Conservation (phyloP, 1,284 basidiomycete species). For the Vanrija sp. region DNA sequence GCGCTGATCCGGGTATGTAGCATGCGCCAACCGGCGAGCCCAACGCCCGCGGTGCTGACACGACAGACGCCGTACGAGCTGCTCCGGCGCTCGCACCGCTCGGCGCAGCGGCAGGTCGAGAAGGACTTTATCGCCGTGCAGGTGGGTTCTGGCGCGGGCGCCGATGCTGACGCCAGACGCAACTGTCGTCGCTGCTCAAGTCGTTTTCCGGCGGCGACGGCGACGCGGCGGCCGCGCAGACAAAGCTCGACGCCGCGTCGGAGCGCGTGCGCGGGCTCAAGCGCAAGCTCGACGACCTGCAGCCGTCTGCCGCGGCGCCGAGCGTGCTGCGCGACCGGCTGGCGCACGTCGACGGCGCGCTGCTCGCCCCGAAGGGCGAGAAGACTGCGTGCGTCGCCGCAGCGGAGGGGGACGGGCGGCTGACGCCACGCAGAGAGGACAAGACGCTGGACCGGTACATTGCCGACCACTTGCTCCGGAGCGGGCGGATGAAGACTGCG, state of each 20-base stretch:
- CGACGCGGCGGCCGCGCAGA: conserved; percentile 13
- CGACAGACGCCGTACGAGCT: conserved; percentile 49
- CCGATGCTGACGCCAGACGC: conserved; percentile 6
- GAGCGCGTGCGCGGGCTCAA: conserved; percentile 47
- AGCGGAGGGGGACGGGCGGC: neutral
- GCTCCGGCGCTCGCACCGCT: conserved; percentile 43
- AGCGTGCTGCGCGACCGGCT: conserved; percentile 15
- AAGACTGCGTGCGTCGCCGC: neutral
- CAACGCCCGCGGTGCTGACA: too few species aligned
- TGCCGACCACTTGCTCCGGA: conserved; percentile 81
- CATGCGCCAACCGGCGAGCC: too few species aligned
- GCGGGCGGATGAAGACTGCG: conserved; percentile 41
- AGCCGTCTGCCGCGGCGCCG: conserved; percentile 3
- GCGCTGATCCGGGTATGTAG: conserved; percentile 38
- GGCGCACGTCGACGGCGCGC: conserved; percentile 10
- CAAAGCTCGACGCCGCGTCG: conserved; percentile 32
- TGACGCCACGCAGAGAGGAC: conserved; percentile 14
- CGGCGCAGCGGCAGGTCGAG: conserved; percentile 49
- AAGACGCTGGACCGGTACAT: conserved; percentile 74
- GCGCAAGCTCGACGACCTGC: conserved; percentile 42
- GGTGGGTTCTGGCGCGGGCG: neutral
- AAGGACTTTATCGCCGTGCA: conserved; percentile 40
- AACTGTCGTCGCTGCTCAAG: conserved; percentile 22
- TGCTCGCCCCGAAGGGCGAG: conserved; percentile 6
- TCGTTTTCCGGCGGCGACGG: conserved; percentile 17